Percentiles rank a stretch among this genome's conserved stretches.
phyloP scores from a whole-genome alignment of 768 basidiomycete genomes.

The Rhizopogon rudus region DNA sequence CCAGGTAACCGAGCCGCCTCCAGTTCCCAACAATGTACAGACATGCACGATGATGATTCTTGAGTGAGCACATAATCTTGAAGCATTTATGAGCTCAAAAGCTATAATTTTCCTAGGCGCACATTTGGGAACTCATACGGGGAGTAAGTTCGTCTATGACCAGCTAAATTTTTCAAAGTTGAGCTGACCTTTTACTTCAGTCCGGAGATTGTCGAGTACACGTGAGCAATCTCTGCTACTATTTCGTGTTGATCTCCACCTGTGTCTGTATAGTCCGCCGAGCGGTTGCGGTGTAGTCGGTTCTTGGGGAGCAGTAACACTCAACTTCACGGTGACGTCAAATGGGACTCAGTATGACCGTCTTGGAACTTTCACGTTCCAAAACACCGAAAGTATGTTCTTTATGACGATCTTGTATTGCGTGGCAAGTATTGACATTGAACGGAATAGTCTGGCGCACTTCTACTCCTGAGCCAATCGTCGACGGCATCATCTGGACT shows the following conservation, averaged over 20 bases:
- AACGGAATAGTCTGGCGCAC: constrained; percentile 62
- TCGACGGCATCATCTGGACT: constrained; percentile 73
- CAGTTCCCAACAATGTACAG: constrained; percentile 54
- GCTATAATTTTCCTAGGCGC: constrained; percentile 34
- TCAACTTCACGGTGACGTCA: constrained; percentile 74
- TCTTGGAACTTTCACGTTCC: constrained; percentile 67
- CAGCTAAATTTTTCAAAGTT: neutral
- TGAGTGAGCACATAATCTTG: constrained; percentile 36
- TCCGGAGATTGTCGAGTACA: constrained; percentile 58
- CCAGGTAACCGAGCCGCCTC: constrained; percentile 70
- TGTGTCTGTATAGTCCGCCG: constrained; percentile 46
- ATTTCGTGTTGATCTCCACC: neutral
- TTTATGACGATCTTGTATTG: neutral
- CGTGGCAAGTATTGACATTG: neutral
- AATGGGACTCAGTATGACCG: constrained; percentile 78
- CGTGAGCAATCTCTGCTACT: constrained; percentile 32
- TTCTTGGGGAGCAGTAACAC: constrained; percentile 68
- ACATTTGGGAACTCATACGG: constrained; percentile 73
- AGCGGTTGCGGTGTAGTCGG: constrained; percentile 65
- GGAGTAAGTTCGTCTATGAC: constrained; percentile 34
- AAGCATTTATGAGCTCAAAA: neutral
- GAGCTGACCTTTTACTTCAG: constrained; percentile 26
- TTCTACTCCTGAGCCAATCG: constrained; percentile 72
- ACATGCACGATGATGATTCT: constrained; percentile 63
- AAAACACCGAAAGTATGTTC: constrained; percentile 67